Base-by-base conservation (phyloP, 345 rosid species). In the Chamaenerion angustifolium region DNA sequence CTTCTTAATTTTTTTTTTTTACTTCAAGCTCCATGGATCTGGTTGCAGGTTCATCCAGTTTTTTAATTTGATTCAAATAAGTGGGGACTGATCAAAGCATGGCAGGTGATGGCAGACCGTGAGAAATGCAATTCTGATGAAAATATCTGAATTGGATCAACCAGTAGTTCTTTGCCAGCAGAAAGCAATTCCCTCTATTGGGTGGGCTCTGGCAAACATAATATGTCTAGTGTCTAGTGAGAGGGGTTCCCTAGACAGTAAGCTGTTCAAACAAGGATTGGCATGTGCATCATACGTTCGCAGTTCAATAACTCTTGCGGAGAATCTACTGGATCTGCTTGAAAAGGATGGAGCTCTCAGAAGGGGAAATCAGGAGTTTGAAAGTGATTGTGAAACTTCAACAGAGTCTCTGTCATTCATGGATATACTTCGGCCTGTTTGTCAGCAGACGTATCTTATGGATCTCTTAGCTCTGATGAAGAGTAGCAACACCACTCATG, bases 21-120 rank as follows among this genome's bases (percentile, higher is more conserved):
- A 47, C 11, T 14, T 11, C 31, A 8, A 3, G 23, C 37, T 31
- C 37, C 37, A 31, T 7, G 8, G 37, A 4, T 31, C 37, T 31
- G 7, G 37, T 31, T 31, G 37, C 37, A 31, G 6, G 8, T 31
- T 31, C 37, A 18, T n/a, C 15, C 18, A 9, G n/a, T 45, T n/a
- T 50, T 27, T 49, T 14, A n/a, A 15, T 6, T 13, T 3, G 16
- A 55, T 68, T 56, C 61, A 74, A 70, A 66, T 61, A 67, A 66
- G 47, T 59, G 78, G 71, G 69, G 60, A 75, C 95, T 90, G 73
- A 86, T 90, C 76, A 75, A 74, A 74, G 69, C 69, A 53, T 83
- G 94, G 81, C 98, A 90, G 98, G 78, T 79, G 82, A 78, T 85
- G 76, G 60, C 95, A 90, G 98, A 78, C 66, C 56, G 76, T 57